Percentiles rank a stretch among this genome's conserved stretches.
Conservation (phyloP, 805 yeast genomes). For the Candida parachauliodes region DNA sequence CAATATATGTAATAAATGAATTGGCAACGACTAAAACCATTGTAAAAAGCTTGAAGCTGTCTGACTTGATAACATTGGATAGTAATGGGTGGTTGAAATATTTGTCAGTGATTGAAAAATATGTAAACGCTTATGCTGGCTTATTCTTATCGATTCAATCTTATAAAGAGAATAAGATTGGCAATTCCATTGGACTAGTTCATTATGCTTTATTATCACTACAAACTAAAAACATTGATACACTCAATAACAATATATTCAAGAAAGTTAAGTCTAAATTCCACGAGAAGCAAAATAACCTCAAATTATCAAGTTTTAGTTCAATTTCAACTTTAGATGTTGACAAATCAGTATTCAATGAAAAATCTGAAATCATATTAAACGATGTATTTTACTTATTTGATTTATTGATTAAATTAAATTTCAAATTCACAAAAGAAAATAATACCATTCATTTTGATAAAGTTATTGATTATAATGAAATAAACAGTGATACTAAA, state of each 20-base stretch:
- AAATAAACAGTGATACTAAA: conserved; percentile 33
- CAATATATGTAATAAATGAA: conserved; percentile 38
- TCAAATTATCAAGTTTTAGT: conserved; percentile 25
- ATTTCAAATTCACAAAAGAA: conserved; percentile 41
- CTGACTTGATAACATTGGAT: conserved; percentile 7
- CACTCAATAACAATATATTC: conserved; percentile 12
- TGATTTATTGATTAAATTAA: conserved; percentile 37
- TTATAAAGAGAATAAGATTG: conserved; percentile 43
- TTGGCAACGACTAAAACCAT: conserved; percentile 21
- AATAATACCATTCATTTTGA: conserved; percentile 39
- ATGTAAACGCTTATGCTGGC: conserved; percentile 42
- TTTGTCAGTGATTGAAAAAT: conserved; percentile 26
- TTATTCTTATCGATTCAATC: conserved; percentile 42
- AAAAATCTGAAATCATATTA: conserved; percentile 30
- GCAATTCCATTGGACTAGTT: conserved; percentile 45
- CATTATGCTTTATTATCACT: conserved; percentile 32
- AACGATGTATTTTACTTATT: conserved; percentile 37
- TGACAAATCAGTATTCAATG: conserved; percentile 32
- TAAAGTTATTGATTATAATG: conserved; percentile 31
- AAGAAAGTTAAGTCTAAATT: conserved; percentile 23
- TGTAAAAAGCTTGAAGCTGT: not conserved
- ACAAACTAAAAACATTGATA: conserved; percentile 29
- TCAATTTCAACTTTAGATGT: conserved; percentile 33
- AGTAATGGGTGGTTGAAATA: conserved; percentile 26
- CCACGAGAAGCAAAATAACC: conserved; percentile 28